phyloP scores from a whole-genome alignment of 164 flowering plant genomes.

The Chloranthus sessilifolius region DNA sequence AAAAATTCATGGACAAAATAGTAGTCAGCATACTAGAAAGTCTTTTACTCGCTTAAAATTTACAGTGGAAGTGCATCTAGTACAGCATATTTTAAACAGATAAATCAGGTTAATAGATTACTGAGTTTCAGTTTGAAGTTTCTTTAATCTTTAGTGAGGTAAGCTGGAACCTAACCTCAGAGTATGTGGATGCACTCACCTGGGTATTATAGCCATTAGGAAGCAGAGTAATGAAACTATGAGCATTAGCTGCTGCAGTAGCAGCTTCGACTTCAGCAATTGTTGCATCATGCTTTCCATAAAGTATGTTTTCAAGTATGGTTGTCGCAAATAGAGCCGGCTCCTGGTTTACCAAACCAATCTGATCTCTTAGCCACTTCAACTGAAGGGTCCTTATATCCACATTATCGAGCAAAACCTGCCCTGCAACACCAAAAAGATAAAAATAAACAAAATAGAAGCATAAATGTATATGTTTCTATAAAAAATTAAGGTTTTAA shows the following conservation, averaged over 20 bases:
- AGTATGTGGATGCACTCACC: conserved; percentile 35
- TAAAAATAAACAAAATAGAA: background rate
- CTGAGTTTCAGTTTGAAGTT: too few relatives aligned
- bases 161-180: too few relatives aligned
- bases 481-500: background rate
- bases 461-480: background rate
- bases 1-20: too few relatives aligned
- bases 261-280: conserved; percentile 89
- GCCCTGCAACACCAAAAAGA: conserved; percentile 50
- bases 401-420: conserved; percentile 71
- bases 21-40: too few relatives aligned
- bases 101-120: too few relatives aligned
- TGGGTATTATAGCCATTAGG: conserved; percentile 88
- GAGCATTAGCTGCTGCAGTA: conserved; percentile 88
- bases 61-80: too few relatives aligned
- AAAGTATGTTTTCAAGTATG: conserved; percentile 82
- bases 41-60: too few relatives aligned
- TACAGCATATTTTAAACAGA: too few relatives aligned
- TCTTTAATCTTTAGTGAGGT: too few relatives aligned
- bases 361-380: conserved; percentile 83
- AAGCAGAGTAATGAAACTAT: conserved; percentile 81
- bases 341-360: conserved; percentile 95
- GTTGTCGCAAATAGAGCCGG: conserved; percentile 97
- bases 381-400: conserved; percentile 78
- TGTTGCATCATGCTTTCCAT: conserved; percentile 91